Conservation (phyloP, 306 rosid species). For the Adenanthera pavonina region DNA sequence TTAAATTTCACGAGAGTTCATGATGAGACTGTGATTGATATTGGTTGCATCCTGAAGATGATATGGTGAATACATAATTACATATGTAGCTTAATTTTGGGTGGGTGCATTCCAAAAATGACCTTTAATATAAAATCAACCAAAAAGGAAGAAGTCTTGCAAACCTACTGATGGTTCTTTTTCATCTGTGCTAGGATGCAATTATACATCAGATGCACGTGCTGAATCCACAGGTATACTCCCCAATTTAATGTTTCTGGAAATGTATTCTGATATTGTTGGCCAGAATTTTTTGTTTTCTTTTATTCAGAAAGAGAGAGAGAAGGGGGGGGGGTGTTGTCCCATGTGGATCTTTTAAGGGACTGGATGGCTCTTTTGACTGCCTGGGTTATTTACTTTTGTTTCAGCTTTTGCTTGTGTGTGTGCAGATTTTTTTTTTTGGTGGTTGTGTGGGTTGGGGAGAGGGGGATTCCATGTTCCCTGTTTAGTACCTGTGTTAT, state of each 20-base stretch:
- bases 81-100: background rate
- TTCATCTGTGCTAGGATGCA: constrained; percentile 61
- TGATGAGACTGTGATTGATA: constrained; percentile 2
- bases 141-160: constrained; percentile 26
- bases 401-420: no score
- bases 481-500: no score
- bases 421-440: no score
- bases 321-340: no score
- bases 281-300: constrained; percentile 2
- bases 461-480: no score
- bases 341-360: no score
- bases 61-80: background rate
- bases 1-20: constrained; percentile 13
- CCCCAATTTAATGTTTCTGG: background rate
- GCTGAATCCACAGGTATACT: constrained; percentile 87
- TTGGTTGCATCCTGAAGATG: constrained; percentile 33
- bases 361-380: no score
- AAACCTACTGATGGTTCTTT: constrained; percentile 39
- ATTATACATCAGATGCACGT: constrained; percentile 75
- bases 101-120: constrained; percentile 16
- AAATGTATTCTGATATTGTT: constrained; percentile 33
- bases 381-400: no score
- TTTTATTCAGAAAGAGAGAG: background rate
- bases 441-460: no score
- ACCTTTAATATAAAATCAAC: constrained; percentile 11